Conservation (phyloP, 306 rosid species). For the Begonia loranthoides region DNA sequence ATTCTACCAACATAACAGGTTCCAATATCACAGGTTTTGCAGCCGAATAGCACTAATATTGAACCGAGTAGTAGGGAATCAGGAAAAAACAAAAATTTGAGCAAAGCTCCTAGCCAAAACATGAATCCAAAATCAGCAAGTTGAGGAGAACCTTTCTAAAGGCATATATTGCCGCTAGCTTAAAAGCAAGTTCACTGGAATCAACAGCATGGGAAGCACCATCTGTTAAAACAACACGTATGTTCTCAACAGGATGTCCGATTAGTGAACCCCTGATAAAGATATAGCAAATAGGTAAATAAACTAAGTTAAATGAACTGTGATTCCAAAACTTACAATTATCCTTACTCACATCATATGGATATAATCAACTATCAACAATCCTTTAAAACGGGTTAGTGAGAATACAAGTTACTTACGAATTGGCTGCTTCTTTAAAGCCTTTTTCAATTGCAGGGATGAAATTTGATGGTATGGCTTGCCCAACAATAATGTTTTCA, state of each 20-base stretch:
- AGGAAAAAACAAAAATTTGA: neutral
- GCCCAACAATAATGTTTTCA: slow-evolving; percentile 88
- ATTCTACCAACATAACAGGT: slow-evolving; percentile 94
- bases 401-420: slow-evolving; percentile 36
- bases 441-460: slow-evolving; percentile 97
- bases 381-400: neutral
- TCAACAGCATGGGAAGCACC: slow-evolving; percentile 98
- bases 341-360: too few relatives aligned
- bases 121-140: neutral
- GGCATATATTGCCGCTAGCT: slow-evolving; percentile 91
- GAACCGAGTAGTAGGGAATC: neutral
- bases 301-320: too few relatives aligned
- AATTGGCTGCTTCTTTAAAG: slow-evolving; percentile 93
- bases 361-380: too few relatives aligned
- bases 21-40: slow-evolving; percentile 90
- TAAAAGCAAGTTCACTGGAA: slow-evolving; percentile 99
- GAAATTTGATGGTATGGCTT: slow-evolving; percentile 88
- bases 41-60: slow-evolving; percentile 58
- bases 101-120: neutral
- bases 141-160: slow-evolving; percentile 63
- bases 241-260: slow-evolving; percentile 95
- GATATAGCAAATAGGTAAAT: too few relatives aligned
- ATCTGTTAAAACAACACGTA: slow-evolving; percentile 71
- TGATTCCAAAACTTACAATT: too few relatives aligned
- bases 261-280: slow-evolving; percentile 71